phyloP scores from a whole-genome alignment of 1,139 yeast species.

The Diutina scorzettiae region DNA sequence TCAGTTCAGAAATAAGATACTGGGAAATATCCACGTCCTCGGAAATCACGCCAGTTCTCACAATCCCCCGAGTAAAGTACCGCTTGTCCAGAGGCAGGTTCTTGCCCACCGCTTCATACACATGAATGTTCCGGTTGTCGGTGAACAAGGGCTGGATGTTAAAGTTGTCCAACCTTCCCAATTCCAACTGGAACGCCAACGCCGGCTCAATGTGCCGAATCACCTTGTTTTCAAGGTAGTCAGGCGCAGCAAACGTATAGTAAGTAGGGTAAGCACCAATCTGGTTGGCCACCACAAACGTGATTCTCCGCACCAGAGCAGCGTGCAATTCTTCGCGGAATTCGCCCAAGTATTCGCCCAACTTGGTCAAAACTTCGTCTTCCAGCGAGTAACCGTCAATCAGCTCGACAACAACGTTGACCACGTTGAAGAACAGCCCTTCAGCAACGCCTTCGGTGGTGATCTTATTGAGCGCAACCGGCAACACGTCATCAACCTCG shows the following conservation, averaged over 20 bases:
- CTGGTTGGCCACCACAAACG: constrained; percentile 76
- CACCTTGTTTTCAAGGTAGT: constrained; percentile 70
- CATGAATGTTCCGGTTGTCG: constrained; percentile 94
- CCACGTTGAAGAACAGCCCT: constrained; percentile 43
- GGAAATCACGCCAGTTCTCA: constrained; percentile 88
- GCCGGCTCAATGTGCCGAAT: constrained; percentile 98
- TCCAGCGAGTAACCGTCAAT: constrained; percentile 68
- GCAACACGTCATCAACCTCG: constrained; percentile 74
- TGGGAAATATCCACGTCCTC: constrained; percentile 90
- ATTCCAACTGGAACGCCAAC: constrained; percentile 90
- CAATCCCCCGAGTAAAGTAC: constrained; percentile 92
- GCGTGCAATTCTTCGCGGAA: constrained; percentile 56
- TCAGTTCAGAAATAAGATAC: constrained; percentile 90
- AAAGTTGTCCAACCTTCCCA: constrained; percentile 88
- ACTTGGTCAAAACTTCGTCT: constrained; percentile 49
- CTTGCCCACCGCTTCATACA: constrained; percentile 92
- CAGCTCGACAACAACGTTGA: constrained; percentile 65
- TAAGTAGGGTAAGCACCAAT: constrained; percentile 89
- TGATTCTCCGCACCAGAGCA: constrained; percentile 78
- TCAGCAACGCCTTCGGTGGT: constrained; percentile 34
- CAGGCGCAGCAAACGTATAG: constrained; percentile 89
- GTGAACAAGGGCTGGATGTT: constrained; percentile 91
- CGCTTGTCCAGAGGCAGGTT: constrained; percentile 89
- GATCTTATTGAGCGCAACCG: constrained; percentile 64
- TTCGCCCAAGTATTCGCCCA: constrained; percentile 56